Conservation (phyloP, 331 rosid genomes). For the Dryas integrifolia region DNA sequence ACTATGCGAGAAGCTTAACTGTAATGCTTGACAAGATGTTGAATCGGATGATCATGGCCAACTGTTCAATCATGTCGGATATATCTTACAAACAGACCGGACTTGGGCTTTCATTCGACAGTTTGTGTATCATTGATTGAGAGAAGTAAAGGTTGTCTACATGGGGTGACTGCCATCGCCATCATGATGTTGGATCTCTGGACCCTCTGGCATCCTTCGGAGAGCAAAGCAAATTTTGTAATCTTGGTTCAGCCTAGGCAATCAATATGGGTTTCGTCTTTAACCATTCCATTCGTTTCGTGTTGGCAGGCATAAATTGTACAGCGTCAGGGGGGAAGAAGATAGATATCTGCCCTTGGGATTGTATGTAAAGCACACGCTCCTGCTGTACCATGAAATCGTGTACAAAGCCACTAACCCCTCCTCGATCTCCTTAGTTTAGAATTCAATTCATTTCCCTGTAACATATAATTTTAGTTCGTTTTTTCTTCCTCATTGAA, state of each 20-base stretch:
- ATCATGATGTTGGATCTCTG: constrained; percentile 30
- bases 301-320: constrained; percentile 25
- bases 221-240: constrained; percentile 29
- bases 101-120: constrained; percentile 21
- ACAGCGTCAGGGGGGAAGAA: constrained; percentile 35
- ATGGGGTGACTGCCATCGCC: constrained; percentile 20
- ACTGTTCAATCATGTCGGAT: constrained; percentile 25
- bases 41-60: constrained; percentile 31
- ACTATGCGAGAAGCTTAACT: constrained; percentile 35
- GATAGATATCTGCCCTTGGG: constrained; percentile 32
- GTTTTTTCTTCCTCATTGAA: constrained; percentile 26
- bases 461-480: constrained; percentile 67
- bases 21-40: constrained; percentile 46
- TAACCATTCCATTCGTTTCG: constrained; percentile 33
- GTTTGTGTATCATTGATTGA: constrained; percentile 30
- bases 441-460: constrained; percentile 69
- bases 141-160: constrained; percentile 31
- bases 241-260: constrained; percentile 37
- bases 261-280: constrained; percentile 37
- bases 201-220: constrained; percentile 31
- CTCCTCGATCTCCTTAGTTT: constrained; percentile 27
- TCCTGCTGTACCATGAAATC: constrained; percentile 44
- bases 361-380: constrained; percentile 38
- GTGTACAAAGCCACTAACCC: constrained; percentile 79
- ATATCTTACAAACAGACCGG: constrained; percentile 32